Percentiles rank a stretch among this genome's conserved stretches.
Conservation (phyloP, 352 stramenopile species). For the Globisporangium middletonii region DNA sequence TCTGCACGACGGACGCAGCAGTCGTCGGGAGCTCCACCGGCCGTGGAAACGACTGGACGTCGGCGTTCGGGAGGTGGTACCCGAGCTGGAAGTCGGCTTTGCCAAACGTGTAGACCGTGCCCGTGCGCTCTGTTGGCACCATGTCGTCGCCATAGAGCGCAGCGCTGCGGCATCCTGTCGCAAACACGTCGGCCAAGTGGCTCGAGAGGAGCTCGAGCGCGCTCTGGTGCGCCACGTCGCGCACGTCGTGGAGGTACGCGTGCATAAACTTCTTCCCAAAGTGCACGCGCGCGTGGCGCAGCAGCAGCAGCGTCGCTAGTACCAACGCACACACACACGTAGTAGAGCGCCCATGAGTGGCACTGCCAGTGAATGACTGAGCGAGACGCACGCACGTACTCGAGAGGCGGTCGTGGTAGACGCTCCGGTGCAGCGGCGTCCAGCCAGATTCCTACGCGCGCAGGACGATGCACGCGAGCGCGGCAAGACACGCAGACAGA, state of each 20-base stretch:
- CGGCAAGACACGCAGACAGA: background rate
- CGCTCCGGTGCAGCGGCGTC: conserved; percentile 69
- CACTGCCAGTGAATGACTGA: background rate
- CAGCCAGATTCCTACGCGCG: conserved; percentile 68
- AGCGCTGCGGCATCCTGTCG: background rate
- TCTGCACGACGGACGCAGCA: conserved; percentile 47
- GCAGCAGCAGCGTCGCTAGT: conserved; percentile 70
- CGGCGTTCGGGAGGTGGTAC: conserved; percentile 77
- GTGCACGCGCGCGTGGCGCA: conserved; percentile 48
- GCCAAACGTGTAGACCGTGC: conserved; percentile 69
- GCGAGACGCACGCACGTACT: conserved; percentile 27
- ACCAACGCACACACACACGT: background rate
- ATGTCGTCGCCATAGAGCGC: background rate
- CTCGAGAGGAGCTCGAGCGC: conserved; percentile 60
- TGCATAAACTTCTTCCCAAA: conserved; percentile 47
- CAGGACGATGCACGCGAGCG: conserved; percentile 5
- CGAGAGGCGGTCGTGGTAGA: conserved; percentile 60
- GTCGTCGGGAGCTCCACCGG: conserved; percentile 50
- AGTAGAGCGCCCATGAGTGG: background rate
- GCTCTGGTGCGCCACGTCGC: conserved; percentile 47
- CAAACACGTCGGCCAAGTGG: conserved; percentile 9
- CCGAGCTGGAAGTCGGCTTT: conserved; percentile 84
- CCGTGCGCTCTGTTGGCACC: conserved; percentile 8
- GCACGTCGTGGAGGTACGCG: conserved; percentile 41
- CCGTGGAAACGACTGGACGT: conserved; percentile 60